Evolutionary conservation across 768 basidiomycete species (phyloP), one percentile per base, ranked within the genome.

Genomic region (Lentinula boryana): DNA sequence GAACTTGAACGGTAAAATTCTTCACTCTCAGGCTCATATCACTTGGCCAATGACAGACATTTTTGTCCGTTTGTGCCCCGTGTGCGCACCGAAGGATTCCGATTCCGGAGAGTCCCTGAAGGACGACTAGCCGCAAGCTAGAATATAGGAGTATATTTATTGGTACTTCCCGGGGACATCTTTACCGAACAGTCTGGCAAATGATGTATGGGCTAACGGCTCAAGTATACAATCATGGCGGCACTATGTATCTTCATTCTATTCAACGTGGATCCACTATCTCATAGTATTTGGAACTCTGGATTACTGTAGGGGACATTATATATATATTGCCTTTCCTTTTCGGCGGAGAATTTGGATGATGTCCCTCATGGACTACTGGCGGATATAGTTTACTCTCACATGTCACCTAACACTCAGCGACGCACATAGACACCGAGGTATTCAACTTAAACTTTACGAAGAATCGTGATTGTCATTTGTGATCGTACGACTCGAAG

Each of bases 401-500:
- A 56, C 55, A 43, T 56, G 55, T 36, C 53, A 55, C 16, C n/a
- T 23, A 35, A 10, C 40, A 23, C 40, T 40, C 12, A 56, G 36
- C 38, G 36, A 56, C 38, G 18, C 18, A 56, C 36, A 56, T 7
- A 54, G 35, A 54, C 16, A 15, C 33, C 33, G 36, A 54, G 33
- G 18, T 38, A 21, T 54, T 16, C 12, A 52, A 52, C n/a, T n/a
- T 5, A 27, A n/a, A 50, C 12, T 50, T 23, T 8, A 50, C 31
- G 10, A 36, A 32, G 35, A 32, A 36, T 9, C 12, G 31, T 16
- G 46, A 46, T 58, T 46, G 46, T 58, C 56, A 43, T 48, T 52
- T 67, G 49, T 53, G 54, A 60, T 61, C 58, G 74, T 68, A 76
- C 68, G 78, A 69, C 73, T 93, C 89, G 72, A 93, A 95, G 70